Evolutionary conservation across 495 filamentous ascomycete genomes (phyloP), one percentile per base, ranked within the genome.

Genomic region (Tricharina praecox): DNA sequence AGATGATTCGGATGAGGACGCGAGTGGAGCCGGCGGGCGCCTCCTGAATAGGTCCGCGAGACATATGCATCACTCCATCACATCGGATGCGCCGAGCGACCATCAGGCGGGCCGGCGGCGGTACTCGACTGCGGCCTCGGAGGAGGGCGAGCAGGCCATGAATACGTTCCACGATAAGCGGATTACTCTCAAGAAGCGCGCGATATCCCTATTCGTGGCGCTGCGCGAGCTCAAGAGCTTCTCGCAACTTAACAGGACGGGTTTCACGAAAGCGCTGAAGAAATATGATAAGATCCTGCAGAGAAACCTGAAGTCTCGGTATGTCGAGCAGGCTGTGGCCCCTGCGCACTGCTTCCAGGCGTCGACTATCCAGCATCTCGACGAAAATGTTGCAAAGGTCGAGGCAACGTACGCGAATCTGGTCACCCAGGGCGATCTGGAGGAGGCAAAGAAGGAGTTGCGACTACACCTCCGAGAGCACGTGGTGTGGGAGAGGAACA

Each of bases 401-500:
- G 88, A 95, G 61, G 66, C 73, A 33, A 73, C 77, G 7, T 99
- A 96, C 62, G 78, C 85, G 0, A 70, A 76, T 20, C 67, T 94
- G 13, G 77, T 87, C 40, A 92, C 86, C 0, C 71, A 81, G 42
- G 85, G 84, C 9, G 81, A 95, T 54, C 61, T 80, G 3, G 65
- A 70, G 16, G 62, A 76, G 10, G 90, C 90, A 1, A 80, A 71
- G 43, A 78, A 81, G 44, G 90, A 96, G 56, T 71, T 99, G 34
- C 73, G 90, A 36, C 76, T 94, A 18, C 85, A 99, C 62, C 70
- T 99, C 23, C 70, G 90, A 54, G 90, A 99, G 63, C 90, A 99
- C 66, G 88, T 99, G 15, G 86, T 96, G 25, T 99, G 92, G 92
- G 90, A 99, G 58, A 73, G 90, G 38, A 99, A 99, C 55, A 99